A percentile compares a stretch with the other conserved stretches of the same genome.
These are phyloP conservation scores for Podospora sp. DNA, from an alignment of 495 filamentous ascomycete genomes.

Conservation along the genomic window DNA sequence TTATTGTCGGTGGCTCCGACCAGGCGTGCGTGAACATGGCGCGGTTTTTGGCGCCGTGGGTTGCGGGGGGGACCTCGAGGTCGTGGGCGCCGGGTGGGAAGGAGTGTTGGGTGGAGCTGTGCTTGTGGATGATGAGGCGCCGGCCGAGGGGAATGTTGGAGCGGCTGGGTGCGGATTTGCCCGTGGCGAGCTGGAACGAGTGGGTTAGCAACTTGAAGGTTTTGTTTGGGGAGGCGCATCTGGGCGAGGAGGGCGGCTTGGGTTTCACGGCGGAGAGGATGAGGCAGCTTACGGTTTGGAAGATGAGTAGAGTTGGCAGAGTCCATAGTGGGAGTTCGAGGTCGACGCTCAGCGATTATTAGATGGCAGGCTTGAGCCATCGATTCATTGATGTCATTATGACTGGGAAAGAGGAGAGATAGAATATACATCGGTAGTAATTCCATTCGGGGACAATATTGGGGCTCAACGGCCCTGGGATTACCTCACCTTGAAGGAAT, in stretches of 20 bases:
- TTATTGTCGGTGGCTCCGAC: background rate
- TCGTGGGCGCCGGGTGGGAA: background rate
- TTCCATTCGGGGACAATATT: too few relatives aligned
- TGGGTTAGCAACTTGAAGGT: background rate
- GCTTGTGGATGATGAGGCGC: background rate
- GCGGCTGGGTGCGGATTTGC: background rate
- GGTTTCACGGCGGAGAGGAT: slow-evolving; percentile 7
- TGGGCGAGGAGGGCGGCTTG: background rate
- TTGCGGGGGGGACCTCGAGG: background rate
- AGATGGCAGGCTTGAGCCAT: too few relatives aligned
- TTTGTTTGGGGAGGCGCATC: background rate
- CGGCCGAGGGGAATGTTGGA: background rate
- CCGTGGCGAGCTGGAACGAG: background rate
- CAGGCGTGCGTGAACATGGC: background rate
- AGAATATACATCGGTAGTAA: too few relatives aligned
- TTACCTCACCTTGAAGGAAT: too few relatives aligned
- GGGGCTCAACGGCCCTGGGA: too few relatives aligned
- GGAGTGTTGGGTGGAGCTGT: background rate
- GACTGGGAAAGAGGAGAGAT: too few relatives aligned
- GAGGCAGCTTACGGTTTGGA: background rate
- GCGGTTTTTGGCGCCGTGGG: background rate
- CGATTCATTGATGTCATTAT: too few relatives aligned
- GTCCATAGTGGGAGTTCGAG: background rate
- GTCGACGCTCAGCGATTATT: background rate
- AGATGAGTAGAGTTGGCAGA: background rate